Evolutionary conservation across 768 basidiomycete species (phyloP).

Genomic region (Lactarius hatsudake): DNA sequence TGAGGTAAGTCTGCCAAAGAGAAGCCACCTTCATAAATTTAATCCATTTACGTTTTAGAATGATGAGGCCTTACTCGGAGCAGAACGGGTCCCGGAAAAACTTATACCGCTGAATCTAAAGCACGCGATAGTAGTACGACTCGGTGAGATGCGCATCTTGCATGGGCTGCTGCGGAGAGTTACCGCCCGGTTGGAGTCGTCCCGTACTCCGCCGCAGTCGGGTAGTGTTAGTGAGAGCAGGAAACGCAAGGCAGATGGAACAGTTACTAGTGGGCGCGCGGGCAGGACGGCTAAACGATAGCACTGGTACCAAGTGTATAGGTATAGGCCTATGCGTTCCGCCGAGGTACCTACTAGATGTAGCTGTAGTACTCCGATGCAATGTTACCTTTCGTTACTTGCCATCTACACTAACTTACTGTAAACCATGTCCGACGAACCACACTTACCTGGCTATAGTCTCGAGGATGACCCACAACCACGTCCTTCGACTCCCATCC

Average conservation of each 20-base stretch:
- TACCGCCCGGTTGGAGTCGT: neutral
- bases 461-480: constrained; percentile 16
- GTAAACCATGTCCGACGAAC: constrained; percentile 7
- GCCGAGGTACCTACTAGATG: no score
- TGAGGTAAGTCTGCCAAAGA: constrained; percentile 45
- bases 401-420: neutral
- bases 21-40: neutral
- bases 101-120: constrained; percentile 44
- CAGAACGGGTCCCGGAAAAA: constrained; percentile 21
- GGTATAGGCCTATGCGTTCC: neutral
- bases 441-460: constrained; percentile 14
- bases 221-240: neutral
- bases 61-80: constrained; percentile 45
- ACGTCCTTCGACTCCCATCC: neutral
- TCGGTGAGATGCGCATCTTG: constrained; percentile 79
- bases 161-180: constrained; percentile 19
- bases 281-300: constrained; percentile 6
- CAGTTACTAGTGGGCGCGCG: neutral
- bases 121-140: constrained; percentile 67
- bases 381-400: neutral
- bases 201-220: neutral
- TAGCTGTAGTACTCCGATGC: neutral
- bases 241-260: constrained; percentile 17
- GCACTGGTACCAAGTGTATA: neutral
- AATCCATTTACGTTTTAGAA: constrained; percentile 38